phyloP scores from a whole-genome alignment of 2,329 filamentous ascomycete genomes.

The Pseudogymnoascus sp. region DNA sequence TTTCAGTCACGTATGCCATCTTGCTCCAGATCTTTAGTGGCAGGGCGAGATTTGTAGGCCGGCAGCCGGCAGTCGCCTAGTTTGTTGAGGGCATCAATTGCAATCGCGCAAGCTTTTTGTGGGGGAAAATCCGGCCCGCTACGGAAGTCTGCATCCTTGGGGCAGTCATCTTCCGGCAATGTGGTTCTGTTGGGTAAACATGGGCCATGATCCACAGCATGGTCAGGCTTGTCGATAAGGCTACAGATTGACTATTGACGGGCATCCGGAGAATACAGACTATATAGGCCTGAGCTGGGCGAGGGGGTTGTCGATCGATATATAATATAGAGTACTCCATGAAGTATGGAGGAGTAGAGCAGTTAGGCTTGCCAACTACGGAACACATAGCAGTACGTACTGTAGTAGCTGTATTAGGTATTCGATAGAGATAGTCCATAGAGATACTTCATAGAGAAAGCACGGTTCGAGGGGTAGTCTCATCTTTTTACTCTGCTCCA shows the following conservation, averaged over 20 bases:
- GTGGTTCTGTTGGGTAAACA: neutral
- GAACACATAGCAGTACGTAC: too few species aligned
- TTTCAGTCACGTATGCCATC: neutral
- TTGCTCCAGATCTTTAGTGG: neutral
- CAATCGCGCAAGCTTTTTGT: neutral
- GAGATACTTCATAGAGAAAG: neutral
- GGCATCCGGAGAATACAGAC: neutral
- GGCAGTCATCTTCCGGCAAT: neutral
- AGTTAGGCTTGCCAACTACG: too few species aligned
- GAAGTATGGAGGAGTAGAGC: too few species aligned
- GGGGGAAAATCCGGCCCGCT: neutral
- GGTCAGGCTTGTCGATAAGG: neutral
- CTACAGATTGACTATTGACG: neutral
- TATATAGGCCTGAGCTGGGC: neutral
- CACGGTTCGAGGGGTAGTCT: neutral
- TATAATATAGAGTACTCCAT: neutral
- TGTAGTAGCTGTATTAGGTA: too few species aligned
- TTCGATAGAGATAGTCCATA: too few species aligned
- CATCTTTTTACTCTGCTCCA: neutral
- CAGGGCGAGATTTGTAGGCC: neutral
- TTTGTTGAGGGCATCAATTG: conserved; percentile 1
- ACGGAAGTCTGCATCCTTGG: neutral
- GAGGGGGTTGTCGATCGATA: neutral
- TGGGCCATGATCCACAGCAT: neutral
- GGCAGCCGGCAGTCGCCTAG: neutral